Base-by-base conservation (phyloP, 305 asterid species). In the Solanum hybrid region DNA sequence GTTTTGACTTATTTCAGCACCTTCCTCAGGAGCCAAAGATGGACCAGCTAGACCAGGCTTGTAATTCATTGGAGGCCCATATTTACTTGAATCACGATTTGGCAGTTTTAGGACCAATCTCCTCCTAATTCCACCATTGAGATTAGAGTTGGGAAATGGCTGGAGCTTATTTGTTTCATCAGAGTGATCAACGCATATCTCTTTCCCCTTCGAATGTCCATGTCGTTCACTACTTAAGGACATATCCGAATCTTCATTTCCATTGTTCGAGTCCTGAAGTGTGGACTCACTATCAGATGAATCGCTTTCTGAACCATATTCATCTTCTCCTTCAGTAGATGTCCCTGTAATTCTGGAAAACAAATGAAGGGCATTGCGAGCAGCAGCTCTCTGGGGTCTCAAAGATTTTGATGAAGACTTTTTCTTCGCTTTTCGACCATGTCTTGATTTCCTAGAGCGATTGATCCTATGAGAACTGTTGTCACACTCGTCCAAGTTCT, bases 331-430 rank as follows among this genome's bases (percentile, higher is more conserved):
- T 91, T 97, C 97, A 40, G 93, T 90, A 32, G 98, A 94, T 89
- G 97, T 95, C 89, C 99, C 99, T 2, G 97, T 96, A 89, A 96
- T 97, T 89, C 94, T 95, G 56, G 99, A 97, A 93, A 98, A 96
- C 85, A 97, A 91, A 93, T 95, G 94, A 92, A 96, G 99, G 42
- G 99, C 99, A 91, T 98, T 96, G 92, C 97, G 94, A 24, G 99
- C 99, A 90, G 99, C 99, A 91, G 98, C 99, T 92, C 99, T 94
- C 93, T 89, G 97, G 91, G 99, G 99, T 90, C 99, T 94, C 45
- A 93, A 45, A 29, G 90, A 94, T 91, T 92, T 94, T 45, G 94
- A 94, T 37, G 96, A 93, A 73, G 95, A 94, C 91, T 93, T 96
- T 89, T 93, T 96, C 89, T 90, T 92, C 8, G 92, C 82, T 94